Evolutionary conservation across 306 rosid genomes (phyloP), one percentile per base, ranked within the genome.

Genomic region (Bauhinia variegata): DNA sequence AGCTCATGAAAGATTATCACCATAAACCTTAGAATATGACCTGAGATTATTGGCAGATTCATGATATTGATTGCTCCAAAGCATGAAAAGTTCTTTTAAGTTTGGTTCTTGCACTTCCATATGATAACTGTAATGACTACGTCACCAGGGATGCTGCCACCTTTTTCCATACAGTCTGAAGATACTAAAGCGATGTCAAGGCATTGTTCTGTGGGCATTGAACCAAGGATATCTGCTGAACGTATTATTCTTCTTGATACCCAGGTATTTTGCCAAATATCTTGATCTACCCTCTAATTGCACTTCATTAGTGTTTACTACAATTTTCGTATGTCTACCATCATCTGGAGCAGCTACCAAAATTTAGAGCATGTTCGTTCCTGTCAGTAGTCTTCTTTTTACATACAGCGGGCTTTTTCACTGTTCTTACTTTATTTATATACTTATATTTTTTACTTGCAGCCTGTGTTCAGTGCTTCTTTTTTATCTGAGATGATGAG

Each of bases 181-280:
- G 97, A 91, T 11, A 82, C 72, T 17, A 86, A 78, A 73, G 87
- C 89, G 17, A 83, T 81, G 93, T 91, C 93, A 38, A 91, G 89
- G 80, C 95, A 91, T 65, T 85, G 89, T 67, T 88, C 95, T 8
- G n/a, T 79, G 16, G 97, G 96, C 33, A 89, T 91, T 59, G 97
- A 91, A 68, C 97, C 97, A 8, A 70, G 96, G 79, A 73, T 91
- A 43, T 87, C 97, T 36, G 17, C 91, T 32, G 96, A 92, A 57
- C 87, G 97, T 15, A 80, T 92, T 56, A 82, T 92, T 60, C 97
- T 92, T 80, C 93, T 89, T 18, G 96, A 88, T 73, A 85, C 95
- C 11, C 97, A 91, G 96, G 97, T 91, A 67, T 34, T 17, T 4
- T 11, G 56, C 55, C 17, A 11, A 9, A 6, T 56, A 44, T 54